Conservation (phyloP, 345 rosid genomes). For the Lumnitzera littorea region DNA sequence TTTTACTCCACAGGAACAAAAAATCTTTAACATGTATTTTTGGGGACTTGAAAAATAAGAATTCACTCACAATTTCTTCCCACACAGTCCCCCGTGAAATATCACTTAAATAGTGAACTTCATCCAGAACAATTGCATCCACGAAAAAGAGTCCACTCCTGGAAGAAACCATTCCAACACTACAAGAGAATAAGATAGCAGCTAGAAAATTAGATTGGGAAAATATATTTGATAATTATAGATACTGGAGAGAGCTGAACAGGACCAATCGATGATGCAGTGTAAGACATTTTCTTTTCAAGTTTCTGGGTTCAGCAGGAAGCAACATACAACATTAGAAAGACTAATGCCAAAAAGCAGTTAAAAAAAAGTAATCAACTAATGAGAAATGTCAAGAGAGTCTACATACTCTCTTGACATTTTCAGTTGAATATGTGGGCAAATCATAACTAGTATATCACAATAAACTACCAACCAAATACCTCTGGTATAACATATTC, state of each 20-base stretch:
- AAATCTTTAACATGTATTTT: too few species aligned
- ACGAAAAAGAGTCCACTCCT: slow-evolving; percentile 81
- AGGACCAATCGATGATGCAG: too few species aligned
- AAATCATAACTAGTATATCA: neutral
- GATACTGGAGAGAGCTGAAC: too few species aligned
- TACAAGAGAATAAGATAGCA: slow-evolving; percentile 25
- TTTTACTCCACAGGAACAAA: neutral
- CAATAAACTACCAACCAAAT: slow-evolving; percentile 5
- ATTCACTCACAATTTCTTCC: slow-evolving; percentile 79
- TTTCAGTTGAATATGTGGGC: too few species aligned
- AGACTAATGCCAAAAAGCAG: too few species aligned
- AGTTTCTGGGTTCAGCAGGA: too few species aligned
- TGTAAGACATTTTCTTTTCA: too few species aligned
- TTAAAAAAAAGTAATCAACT: too few species aligned
- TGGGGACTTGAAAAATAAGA: neutral
- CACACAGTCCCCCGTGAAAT: slow-evolving; percentile 95
- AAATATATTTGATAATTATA: too few species aligned
- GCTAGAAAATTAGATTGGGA: neutral
- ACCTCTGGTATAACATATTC: slow-evolving; percentile 96
- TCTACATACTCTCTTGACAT: too few species aligned
- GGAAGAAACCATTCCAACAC: slow-evolving; percentile 87
- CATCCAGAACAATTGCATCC: slow-evolving; percentile 88
- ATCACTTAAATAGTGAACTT: slow-evolving; percentile 96
- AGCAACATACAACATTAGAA: too few species aligned
- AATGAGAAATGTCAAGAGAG: too few species aligned